Conservation (phyloP, 1,284 basidiomycete species). For the Ustilago trichophora region DNA sequence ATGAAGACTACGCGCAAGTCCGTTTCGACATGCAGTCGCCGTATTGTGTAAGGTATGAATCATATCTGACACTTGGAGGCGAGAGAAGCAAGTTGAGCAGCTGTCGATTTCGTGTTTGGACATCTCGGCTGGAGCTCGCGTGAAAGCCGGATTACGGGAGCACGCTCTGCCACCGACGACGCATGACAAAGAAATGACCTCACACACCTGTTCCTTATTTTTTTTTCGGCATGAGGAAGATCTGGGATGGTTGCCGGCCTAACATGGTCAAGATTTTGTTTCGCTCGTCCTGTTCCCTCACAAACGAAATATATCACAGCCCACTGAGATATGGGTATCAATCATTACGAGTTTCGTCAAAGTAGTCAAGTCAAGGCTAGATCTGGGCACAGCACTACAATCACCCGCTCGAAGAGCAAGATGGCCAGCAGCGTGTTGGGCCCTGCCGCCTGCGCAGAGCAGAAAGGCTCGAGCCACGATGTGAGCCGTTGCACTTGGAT, state of each 20-base stretch:
- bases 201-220: no score
- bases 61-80: constrained; percentile 4
- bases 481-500: constrained; percentile 31
- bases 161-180: no score
- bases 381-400: constrained; percentile 33
- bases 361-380: constrained; percentile 11
- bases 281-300: no score
- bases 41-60: constrained; percentile 5
- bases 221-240: no score
- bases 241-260: no score
- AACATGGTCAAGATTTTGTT: no score
- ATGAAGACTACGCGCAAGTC: no score
- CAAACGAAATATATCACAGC: no score
- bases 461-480: constrained; percentile 36
- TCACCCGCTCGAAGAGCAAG: constrained; percentile 41
- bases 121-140: constrained; percentile 29
- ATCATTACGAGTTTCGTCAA: no score
- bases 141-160: no score
- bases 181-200: no score
- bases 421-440: constrained; percentile 45
- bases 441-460: constrained; percentile 44
- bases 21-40: not conserved
- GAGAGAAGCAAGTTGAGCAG: not conserved
- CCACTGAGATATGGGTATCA: no score
- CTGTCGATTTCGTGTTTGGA: not conserved